These are phyloP conservation scores for Suillus subluteus DNA, from an alignment of 768 basidiomycete species.

Conservation along the genomic window DNA sequence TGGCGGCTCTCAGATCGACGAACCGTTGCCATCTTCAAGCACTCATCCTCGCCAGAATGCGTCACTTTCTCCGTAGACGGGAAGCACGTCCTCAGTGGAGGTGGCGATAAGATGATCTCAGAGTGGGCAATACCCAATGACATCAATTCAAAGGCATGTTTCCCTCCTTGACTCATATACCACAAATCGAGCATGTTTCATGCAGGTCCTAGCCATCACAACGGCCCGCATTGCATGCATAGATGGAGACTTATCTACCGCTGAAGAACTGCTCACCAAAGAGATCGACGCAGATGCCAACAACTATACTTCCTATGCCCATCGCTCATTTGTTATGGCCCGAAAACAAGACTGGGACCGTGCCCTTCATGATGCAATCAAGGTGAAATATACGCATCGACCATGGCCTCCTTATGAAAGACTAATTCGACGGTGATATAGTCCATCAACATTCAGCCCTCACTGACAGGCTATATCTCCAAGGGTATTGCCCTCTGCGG, in stretches of 20 bases:
- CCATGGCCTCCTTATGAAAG: not conserved
- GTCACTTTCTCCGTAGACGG: not conserved
- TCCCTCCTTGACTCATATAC: not conserved
- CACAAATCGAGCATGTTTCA: not conserved
- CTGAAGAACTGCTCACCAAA: not conserved
- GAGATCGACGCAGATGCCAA: not conserved
- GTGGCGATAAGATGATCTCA: not conserved
- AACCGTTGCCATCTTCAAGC: not conserved
- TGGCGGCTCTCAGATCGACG: not conserved
- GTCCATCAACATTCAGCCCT: not conserved
- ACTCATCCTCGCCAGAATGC: not conserved
- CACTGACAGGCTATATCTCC: not conserved
- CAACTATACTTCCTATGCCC: not conserved
- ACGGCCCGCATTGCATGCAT: not conserved
- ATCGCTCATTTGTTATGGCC: not conserved
- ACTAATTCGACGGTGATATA: not conserved
- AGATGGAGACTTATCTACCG: not conserved
- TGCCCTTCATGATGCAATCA: not conserved
- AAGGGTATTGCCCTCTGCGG: slow-evolving; percentile 1
- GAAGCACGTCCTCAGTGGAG: not conserved
- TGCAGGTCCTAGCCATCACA: not conserved
- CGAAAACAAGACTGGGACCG: not conserved
- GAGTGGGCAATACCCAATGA: not conserved
- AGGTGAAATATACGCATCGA: not conserved
- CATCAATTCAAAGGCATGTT: not conserved